Evolutionary conservation across 768 basidiomycete species (phyloP), one percentile per base, ranked within the genome.

Genomic region (Boletus sp.): DNA sequence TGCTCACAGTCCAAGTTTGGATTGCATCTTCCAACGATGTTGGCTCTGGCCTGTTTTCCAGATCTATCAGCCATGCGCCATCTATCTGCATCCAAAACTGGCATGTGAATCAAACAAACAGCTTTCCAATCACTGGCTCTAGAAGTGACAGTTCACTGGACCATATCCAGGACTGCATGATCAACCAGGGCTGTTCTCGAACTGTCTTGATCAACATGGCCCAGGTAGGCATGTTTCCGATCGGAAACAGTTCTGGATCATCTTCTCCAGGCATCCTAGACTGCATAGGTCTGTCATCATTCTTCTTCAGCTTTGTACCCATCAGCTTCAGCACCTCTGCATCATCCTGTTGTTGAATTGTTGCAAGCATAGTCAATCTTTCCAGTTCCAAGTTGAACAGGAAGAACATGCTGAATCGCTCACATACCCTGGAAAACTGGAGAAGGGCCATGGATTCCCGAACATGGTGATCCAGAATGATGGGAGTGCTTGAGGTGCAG

Each of bases 391-490:
- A 14, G 10, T 60, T 42, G 0, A 46, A 38, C 0, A 60, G 21
- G 17, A 60, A n/a, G n/a, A n/a, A n/a, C n/a, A n/a, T n/a, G n/a
- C n/a, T n/a, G n/a, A n/a, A n/a, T n/a, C n/a, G n/a, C 2, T 58
- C 49, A 17, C 39, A 51, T 0, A 55, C 9, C 3, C 39, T 25
- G 4, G 50, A 35, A 3, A 54, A 60, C 13, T 41, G 30, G 4
- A 60, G 57, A 8, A 59, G 43, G 0, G 53, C 44, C 32, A 61
- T 51, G 9, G 59, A 61, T 39, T 62, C 49, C 1, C 29, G 3
- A 0, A 60, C 46, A 54, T 61, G 0, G n/a, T n/a, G n/a, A n/a
- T n/a, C n/a, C n/a, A n/a, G n/a, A n/a, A n/a, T n/a, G n/a, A n/a
- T n/a, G n/a, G 52, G 52, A 1, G 58, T 62, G 2, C 48, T 47